Evolutionary conservation across 2,329 filamentous ascomycete genomes (phyloP), one percentile per base, ranked within the genome.

Genomic region (Podosphaera fusca): DNA sequence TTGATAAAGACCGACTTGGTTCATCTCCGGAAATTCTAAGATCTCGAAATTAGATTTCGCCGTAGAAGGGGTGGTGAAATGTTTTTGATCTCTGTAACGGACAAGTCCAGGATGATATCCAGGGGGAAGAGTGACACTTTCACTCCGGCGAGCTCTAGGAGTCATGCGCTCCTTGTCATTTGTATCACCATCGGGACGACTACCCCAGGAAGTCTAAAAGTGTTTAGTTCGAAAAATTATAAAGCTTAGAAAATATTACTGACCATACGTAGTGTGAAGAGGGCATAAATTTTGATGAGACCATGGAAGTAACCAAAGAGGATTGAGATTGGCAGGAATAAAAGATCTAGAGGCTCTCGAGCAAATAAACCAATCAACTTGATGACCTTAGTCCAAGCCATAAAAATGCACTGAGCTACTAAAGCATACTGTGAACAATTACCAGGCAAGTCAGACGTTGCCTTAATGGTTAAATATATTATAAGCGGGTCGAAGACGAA

Each of bases 231-330:
- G 57, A 14, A 35, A 29, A 21, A n/a, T n/a, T n/a, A 36, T 50
- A 34, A 21, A 31, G 33, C 14, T 5, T 5, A 42, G 49, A 35
- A 21, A 12, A 58, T n/a, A 29, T 45, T 21, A 74, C 82, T 71
- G 78, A 94, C 87, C 79, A 85, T 83, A 67, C 84, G 82, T 63
- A 89, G 78, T 58, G 89, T 95, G 62, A 84, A 74, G 60, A 89
- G 75, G 46, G 90, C 88, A 66, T 90, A 90, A 61, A 94, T 75
- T 74, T 95, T 95, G 75, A 96, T 89, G 60, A 88, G 70, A 60
- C 89, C 87, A 69, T 96, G 90, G 64, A 94, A 85, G 71, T 92
- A 95, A 55, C 90, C 90, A 70, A 95, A 96, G 12, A 87, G 60
- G 64, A 95, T 80, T 45, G 88, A 94, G n/a, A 90, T 74, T 0